These are phyloP conservation scores for Termitomyces sp. DNA, from an alignment of 1,284 basidiomycete species.

Conservation along the genomic window DNA sequence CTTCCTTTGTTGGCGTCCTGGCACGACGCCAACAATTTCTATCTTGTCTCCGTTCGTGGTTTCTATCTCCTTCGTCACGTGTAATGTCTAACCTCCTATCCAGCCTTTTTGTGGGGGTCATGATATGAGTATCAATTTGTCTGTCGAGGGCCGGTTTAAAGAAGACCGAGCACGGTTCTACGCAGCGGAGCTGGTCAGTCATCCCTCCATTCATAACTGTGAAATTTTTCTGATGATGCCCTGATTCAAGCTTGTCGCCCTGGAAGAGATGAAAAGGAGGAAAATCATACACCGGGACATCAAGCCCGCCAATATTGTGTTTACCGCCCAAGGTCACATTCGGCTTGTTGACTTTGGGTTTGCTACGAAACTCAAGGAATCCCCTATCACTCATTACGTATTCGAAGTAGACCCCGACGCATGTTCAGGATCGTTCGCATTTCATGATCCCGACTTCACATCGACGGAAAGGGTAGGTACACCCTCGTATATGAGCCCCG, in stretches of 20 bases:
- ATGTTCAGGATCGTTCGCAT: slow-evolving; percentile 7
- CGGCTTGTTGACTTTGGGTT: slow-evolving; percentile 21
- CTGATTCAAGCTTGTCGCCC: slow-evolving; percentile 16
- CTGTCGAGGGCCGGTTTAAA: slow-evolving; percentile 12
- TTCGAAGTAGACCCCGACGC: slow-evolving; percentile 7
- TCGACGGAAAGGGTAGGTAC: slow-evolving; percentile 18
- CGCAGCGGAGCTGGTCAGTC: slow-evolving; percentile 20
- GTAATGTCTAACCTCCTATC: neutral
- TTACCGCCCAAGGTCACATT: slow-evolving; percentile 20
- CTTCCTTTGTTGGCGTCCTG: slow-evolving; percentile 20
- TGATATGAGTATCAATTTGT: slow-evolving; percentile 19
- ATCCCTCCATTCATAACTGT: neutral
- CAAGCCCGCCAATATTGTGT: slow-evolving; percentile 23
- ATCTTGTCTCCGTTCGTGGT: slow-evolving; percentile 21
- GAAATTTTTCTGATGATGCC: neutral
- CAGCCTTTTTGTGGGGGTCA: slow-evolving; percentile 21
- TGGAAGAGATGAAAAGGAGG: slow-evolving; percentile 18
- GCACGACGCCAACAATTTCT: slow-evolving; percentile 22
- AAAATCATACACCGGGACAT: slow-evolving; percentile 24
- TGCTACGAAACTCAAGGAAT: slow-evolving; percentile 14
- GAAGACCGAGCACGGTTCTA: slow-evolving; percentile 17
- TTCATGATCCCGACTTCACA: slow-evolving; percentile 5
- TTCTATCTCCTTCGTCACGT: neutral
- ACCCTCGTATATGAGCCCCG: slow-evolving; percentile 18
- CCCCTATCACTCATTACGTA: neutral